Base-by-base conservation (phyloP, 257 asterid genomes). In the Nicotiana attenuata region DNA sequence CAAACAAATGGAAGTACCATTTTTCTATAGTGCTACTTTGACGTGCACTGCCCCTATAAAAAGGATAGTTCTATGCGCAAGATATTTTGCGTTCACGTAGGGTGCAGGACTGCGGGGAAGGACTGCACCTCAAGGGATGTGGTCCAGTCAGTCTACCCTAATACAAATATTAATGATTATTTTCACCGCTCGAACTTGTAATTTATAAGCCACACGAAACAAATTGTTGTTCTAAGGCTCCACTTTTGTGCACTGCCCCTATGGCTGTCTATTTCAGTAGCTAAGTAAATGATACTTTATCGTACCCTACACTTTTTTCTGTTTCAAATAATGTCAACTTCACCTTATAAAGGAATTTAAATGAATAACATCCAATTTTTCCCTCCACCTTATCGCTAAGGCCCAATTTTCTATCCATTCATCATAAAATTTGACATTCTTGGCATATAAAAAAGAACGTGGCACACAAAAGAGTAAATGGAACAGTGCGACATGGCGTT, bases 1-100 rank as follows among this genome's bases (percentile, higher is more conserved):
- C 28, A 2, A 59, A n/a, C 65, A 10, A 59, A 20, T 59, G 65
- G 28, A 20, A 59, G 28, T 59, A 59, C 65, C 14, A n/a, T n/a
- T 59, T n/a, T n/a, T n/a, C n/a, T 53, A 35, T 35, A 15, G n/a
- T 15, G 59, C n/a, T 53, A 53, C 59, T 13, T 53, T 53, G 19
- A 53, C 14, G 59, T 53, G 59, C 59, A 53, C 7, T 53, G 5
- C 59, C 2, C n/a, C 41, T 35, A 35, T 1, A 6, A 6, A 35
- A 33, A 35, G 2, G 1, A 6, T 0, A 6, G 0, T 0, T 0
- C 9, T 2, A 0, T 6, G 45, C 2, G 45, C 9, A 35, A 35
- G 45, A 6, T 35, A 35, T 7, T 1, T 1, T 0, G 9, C 9
- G 2, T 35, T 6, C 45, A 35, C n/a, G n/a, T n/a, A n/a, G n/a